Evolutionary conservation across 345 rosid genomes (phyloP).

Genomic region (Fremontodendron californicum): DNA sequence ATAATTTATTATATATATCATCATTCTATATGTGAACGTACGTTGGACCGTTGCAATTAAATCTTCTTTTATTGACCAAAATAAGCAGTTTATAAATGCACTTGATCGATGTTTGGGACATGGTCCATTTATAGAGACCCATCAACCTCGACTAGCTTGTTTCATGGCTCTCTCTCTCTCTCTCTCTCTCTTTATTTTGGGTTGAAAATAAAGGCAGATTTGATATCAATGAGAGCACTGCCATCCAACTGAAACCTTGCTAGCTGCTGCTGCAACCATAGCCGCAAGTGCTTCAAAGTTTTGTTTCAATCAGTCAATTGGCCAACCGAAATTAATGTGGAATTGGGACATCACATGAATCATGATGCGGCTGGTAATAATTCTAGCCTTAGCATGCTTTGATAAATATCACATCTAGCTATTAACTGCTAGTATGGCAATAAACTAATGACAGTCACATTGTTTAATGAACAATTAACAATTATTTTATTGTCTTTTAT

Average conservation of each 20-base stretch:
- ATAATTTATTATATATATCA: not conserved
- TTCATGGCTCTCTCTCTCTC: not conserved
- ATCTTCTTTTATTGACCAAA: not conserved
- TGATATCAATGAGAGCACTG: not conserved
- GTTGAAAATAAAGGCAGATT: not conserved
- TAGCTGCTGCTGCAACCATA: not conserved
- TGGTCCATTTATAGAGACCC: not conserved
- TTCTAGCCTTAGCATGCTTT: not conserved
- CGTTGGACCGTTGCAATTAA: not conserved
- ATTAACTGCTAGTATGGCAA: too few relatives aligned
- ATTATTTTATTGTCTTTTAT: too few relatives aligned
- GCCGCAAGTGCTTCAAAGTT: not conserved
- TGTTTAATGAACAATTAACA: too few relatives aligned
- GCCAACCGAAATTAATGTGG: not conserved
- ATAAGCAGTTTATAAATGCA: not conserved
- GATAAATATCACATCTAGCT: not conserved
- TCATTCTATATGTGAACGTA: not conserved
- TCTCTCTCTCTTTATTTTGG: not conserved
- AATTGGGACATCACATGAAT: not conserved
- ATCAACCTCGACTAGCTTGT: not conserved
- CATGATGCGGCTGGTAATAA: too few relatives aligned
- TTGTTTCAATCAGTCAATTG: not conserved
- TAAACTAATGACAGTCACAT: too few relatives aligned
- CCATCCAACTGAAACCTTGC: not conserved
- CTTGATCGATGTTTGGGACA: not conserved